A percentile compares a stretch with the other conserved stretches of the same genome.
Conservation (phyloP, 108 stramenopile genomes). For the Schizochytrium sp. region DNA sequence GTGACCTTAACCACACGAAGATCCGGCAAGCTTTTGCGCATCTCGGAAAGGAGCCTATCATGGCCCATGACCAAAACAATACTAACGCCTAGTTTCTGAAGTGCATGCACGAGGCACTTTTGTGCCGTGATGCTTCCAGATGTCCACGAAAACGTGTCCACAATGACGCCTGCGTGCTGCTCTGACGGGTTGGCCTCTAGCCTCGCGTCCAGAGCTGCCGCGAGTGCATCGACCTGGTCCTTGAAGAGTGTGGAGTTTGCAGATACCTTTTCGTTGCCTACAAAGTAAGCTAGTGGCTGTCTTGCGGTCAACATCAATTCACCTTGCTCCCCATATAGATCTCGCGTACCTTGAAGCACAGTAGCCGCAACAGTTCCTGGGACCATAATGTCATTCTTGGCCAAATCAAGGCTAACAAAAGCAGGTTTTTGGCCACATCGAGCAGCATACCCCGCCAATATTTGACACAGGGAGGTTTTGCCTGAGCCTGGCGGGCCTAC, state of each 20-base stretch:
- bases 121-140: not conserved
- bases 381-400: conserved; percentile 26
- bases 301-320: conserved; percentile 17
- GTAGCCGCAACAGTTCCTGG: conserved; percentile 37
- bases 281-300: conserved; percentile 41
- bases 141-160: conserved; percentile 38
- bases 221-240: conserved; percentile 21
- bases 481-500: conserved; percentile 24
- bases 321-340: conserved; percentile 42
- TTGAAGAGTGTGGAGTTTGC: not conserved
- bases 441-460: not conserved
- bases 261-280: conserved; percentile 22
- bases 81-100: not conserved
- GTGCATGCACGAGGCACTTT: conserved; percentile 25
- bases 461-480: conserved; percentile 7
- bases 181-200: not conserved
- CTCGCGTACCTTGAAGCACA: not conserved
- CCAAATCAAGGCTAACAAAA: conserved; percentile 22
- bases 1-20: conserved; percentile 6
- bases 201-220: not conserved
- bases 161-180: not conserved
- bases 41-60: conserved; percentile 51
- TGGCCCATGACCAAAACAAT: conserved; percentile 40
- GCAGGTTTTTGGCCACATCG: conserved; percentile 14
- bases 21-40: conserved; percentile 3